Base-by-base conservation (phyloP, 2,329 filamentous ascomycete species). In the Simplicillium aogashimaense region DNA sequence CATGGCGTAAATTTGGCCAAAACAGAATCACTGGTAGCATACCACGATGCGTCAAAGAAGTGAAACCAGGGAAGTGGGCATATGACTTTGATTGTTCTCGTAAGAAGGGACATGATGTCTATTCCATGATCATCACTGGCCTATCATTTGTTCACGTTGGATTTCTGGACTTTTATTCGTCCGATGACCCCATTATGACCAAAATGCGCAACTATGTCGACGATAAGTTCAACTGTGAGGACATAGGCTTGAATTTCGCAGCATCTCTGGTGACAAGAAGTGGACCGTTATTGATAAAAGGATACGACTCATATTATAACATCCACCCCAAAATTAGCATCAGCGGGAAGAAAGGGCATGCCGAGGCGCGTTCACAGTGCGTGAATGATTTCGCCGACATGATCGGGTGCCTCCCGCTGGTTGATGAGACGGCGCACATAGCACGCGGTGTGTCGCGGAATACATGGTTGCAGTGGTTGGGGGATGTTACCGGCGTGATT, bases 181-280 rank as follows among this genome's bases (percentile, higher is more conserved):
- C 60, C 3, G 51, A 54, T n/a, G 55, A 58, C n/a, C 50, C 49
- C 2, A 39, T 48, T 32, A 51, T 56, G 44, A 50, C 45, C 4
- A 50, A 50, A 38, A 52, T 65, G 16, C 57, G 62, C 3, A 47
- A 55, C 1, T 60, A 63, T 40, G 60, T 65, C 12, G 61, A 64
- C 17, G 44, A 57, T 14, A 48, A 56, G 34, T 57, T 60, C 50
- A 64, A 65, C 47, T 65, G 62, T 52, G 62, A 65, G 44, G 61
- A 65, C 38, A 55, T 65, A 43, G 62, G 58, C 15, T 43, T 65
- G 38, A 65, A 65, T 48, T 64, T 55, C 30, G 47, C 63, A 20
- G 50, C 53, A 7, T 55, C 56, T 2, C 45, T 55, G 14, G 43
- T 65, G 30, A 63, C 60, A 0, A 51, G 59, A 13, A 46, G 52